Conservation (phyloP, 1,284 basidiomycete species). For the Gomphus bonarii region DNA sequence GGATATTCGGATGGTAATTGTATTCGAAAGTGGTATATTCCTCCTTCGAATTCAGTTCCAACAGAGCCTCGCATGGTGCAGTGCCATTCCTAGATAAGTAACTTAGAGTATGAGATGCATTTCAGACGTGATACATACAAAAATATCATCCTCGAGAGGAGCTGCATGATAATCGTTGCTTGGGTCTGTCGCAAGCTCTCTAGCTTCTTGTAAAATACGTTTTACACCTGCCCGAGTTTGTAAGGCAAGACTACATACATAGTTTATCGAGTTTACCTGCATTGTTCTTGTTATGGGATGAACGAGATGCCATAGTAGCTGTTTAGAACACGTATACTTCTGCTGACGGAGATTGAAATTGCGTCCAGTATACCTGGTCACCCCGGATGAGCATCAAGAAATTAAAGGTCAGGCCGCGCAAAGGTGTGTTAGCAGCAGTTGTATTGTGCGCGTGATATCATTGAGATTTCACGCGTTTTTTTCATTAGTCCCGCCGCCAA, state of each 20-base stretch:
- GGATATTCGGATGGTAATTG: slow-evolving; percentile 89
- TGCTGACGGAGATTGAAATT: background rate
- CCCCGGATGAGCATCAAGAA: slow-evolving; percentile 53
- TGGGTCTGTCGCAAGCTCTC: slow-evolving; percentile 75
- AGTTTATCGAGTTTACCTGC: slow-evolving; percentile 33
- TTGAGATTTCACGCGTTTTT: slow-evolving; percentile 3
- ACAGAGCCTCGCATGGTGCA: slow-evolving; percentile 86
- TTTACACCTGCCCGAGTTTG: slow-evolving; percentile 56
- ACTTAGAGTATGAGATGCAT: slow-evolving; percentile 17
- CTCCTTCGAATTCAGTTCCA: slow-evolving; percentile 86
- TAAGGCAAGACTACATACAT: background rate
- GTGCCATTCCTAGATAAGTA: slow-evolving; percentile 78
- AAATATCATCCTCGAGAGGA: slow-evolving; percentile 85
- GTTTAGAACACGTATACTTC: background rate
- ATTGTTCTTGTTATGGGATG: slow-evolving; percentile 72
- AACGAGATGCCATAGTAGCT: slow-evolving; percentile 18
- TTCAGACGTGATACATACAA: slow-evolving; percentile 38
- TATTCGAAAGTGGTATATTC: slow-evolving; percentile 88
- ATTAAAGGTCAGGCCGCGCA: slow-evolving; percentile 71
- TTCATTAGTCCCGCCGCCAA: slow-evolving; percentile 35
- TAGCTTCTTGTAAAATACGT: slow-evolving; percentile 93
- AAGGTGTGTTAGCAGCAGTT: slow-evolving; percentile 33
- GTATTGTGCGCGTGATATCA: background rate
- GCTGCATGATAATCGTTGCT: slow-evolving; percentile 77
- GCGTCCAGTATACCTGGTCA: slow-evolving; percentile 17